Base-by-base conservation (phyloP, 139 green algal species). In the Marvania coccoides region DNA sequence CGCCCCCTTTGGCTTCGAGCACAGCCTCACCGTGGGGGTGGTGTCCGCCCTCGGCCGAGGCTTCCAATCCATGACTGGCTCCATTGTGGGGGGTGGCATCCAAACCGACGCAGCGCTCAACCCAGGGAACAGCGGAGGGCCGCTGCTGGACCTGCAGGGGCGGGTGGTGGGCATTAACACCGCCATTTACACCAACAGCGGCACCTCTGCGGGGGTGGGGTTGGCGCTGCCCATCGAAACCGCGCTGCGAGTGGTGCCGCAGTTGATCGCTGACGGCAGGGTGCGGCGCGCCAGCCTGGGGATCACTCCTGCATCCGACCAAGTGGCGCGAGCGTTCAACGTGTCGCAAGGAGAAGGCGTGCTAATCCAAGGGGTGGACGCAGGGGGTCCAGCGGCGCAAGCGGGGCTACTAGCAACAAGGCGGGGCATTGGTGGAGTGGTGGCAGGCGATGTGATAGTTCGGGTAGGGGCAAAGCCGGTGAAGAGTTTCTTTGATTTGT, bases 221-320 rank as follows among this genome's bases (percentile, higher is more conserved):
- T 97, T 97, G 81, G 88, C 90, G 5, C 88, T 97, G 8, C 85
- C 86, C n/a, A 67, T 83, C 4, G 82, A 90, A 54, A 81, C 81
- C 10, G 83, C 90, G 12, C 33, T 45, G 15, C 64, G 72, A 0
- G 75, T 91, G 3, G 84, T 97, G 35, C 84, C 83, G 10, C 90
- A 97, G 83, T 83, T 97, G 4, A 91, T 97, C 24, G 31, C 70
- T 33, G 78, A 76, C 37, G 68, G 47, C 30, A 19, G 34, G 28
- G 47, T 60, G 9, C 36, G 7, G 14, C 33, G 46, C 24, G 23
- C 39, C 29, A 55, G 28, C 10, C 42, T 69, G 0, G 67, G 38
- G 0, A 30, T 78, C 23, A 23, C 36, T 30, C 56, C 34, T 8
- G 73, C 73, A 1, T 26, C 58, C 15, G 86, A 91, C 24, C 37